A percentile compares a stretch with the other conserved stretches of the same genome.
phyloP scores from a whole-genome alignment of 176 grass and related monocot species.

The Bonia amplexicaulis region DNA sequence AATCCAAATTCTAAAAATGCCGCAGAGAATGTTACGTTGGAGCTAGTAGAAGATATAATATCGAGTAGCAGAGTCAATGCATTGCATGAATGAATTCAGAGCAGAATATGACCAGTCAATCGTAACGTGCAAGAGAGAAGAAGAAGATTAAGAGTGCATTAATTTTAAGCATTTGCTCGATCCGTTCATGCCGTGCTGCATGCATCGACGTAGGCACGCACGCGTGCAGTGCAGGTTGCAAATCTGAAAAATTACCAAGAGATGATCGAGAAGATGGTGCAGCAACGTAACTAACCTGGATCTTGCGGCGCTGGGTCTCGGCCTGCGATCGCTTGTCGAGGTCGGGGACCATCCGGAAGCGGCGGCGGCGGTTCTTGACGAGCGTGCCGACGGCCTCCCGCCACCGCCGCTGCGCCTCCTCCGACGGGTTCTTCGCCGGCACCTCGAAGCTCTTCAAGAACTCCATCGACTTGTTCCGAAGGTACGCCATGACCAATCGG shows the following conservation, averaged over 20 bases:
- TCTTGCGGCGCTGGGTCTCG: conserved; percentile 65
- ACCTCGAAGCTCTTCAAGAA: conserved; percentile 77
- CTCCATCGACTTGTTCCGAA: conserved; percentile 57
- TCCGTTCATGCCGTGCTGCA: too few relatives aligned
- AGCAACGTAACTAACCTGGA: conserved; percentile 42
- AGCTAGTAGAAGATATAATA: too few relatives aligned
- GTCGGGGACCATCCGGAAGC: conserved; percentile 88
- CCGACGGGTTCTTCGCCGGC: conserved; percentile 75
- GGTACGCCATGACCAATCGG: conserved; percentile 32
- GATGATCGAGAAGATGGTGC: too few relatives aligned
- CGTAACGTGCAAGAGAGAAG: not conserved
- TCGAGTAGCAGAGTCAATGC: not conserved
- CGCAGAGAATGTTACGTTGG: not conserved
- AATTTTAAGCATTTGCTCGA: not conserved
- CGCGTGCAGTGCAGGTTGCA: not conserved
- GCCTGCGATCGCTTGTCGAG: conserved; percentile 58
- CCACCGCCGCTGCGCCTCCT: conserved; percentile 87
- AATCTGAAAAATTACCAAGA: not conserved
- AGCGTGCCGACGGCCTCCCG: conserved; percentile 66
- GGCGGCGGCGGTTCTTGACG: conserved; percentile 72
- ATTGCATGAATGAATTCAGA: not conserved
- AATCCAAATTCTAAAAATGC: not conserved
- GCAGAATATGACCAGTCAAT: not conserved
- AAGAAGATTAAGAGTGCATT: not conserved
- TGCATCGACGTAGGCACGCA: not conserved